These are phyloP conservation scores for Potentilla sterilis DNA, from an alignment of 306 rosid species.

Conservation along the genomic window DNA sequence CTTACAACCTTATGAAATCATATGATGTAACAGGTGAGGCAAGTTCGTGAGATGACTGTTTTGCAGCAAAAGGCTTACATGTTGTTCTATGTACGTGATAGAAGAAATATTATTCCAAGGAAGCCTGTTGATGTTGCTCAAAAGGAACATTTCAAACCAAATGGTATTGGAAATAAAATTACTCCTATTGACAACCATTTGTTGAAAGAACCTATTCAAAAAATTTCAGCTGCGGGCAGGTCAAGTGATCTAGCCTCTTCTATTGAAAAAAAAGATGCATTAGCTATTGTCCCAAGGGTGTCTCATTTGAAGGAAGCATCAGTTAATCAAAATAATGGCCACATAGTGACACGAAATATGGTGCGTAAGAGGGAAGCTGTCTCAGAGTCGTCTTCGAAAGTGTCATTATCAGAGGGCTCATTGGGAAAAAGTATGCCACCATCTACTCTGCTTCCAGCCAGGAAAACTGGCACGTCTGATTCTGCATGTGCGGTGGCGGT, in stretches of 20 bases:
- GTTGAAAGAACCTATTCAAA: constrained; percentile 36
- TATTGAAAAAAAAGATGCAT: constrained; percentile 33
- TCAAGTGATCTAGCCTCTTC: constrained; percentile 27
- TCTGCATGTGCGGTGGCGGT: constrained; percentile 14
- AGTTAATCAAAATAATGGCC: constrained; percentile 16
- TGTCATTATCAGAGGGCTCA: constrained; percentile 19
- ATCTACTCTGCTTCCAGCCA: constrained; percentile 25
- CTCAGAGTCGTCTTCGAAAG: constrained; percentile 30
- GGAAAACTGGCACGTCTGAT: constrained; percentile 16
- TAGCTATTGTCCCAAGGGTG: constrained; percentile 28
- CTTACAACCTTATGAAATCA: constrained; percentile 6
- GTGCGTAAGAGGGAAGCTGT: constrained; percentile 29
- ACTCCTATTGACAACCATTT: constrained; percentile 35
- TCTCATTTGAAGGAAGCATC: constrained; percentile 28
- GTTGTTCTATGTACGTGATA: constrained; percentile 93
- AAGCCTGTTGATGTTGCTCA: constrained; percentile 43
- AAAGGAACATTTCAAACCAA: constrained; percentile 50
- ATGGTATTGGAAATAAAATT: constrained; percentile 29
- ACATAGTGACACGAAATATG: constrained; percentile 23
- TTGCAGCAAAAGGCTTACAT: constrained; percentile 92
- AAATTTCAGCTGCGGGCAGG: constrained; percentile 31
- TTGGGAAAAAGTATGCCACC: constrained; percentile 28
- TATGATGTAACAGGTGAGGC: constrained; percentile 60
- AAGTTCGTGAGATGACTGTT: constrained; percentile 72
- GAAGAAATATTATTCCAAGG: constrained; percentile 49